Conservation (phyloP, 306 rosid genomes). For the Vicia sativa region DNA sequence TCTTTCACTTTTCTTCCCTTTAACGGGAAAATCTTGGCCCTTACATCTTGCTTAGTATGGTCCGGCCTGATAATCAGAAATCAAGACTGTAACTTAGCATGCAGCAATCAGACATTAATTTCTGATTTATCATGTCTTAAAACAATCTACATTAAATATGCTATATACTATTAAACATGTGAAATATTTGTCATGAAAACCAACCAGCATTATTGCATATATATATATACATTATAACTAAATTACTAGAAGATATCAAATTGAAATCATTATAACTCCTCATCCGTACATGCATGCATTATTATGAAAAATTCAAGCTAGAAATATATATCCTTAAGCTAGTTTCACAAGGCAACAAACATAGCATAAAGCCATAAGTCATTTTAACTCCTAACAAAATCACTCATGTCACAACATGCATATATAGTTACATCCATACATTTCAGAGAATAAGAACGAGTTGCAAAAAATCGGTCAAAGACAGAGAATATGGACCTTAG, state of each 20-base stretch:
- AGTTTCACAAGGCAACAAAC: constrained; percentile 31
- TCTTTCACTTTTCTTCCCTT: constrained; percentile 66
- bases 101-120: constrained; percentile 11
- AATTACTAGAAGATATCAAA: neutral
- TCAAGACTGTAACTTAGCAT: constrained; percentile 34
- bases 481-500: constrained; percentile 57
- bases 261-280: constrained; percentile 17
- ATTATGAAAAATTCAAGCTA: constrained; percentile 20
- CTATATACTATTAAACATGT: constrained; percentile 14
- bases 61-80: constrained; percentile 78
- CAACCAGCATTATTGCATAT: constrained; percentile 22
- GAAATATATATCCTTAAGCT: constrained; percentile 4
- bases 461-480: constrained; percentile 22
- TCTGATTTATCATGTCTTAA: constrained; percentile 4
- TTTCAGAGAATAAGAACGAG: constrained; percentile 10
- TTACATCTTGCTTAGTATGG: constrained; percentile 81
- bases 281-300: constrained; percentile 18
- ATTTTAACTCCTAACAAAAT: neutral
- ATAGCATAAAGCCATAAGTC: constrained; percentile 22
- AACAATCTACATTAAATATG: constrained; percentile 12
- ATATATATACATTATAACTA: constrained; percentile 1
- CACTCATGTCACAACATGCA: constrained; percentile 14
- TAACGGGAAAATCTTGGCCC: constrained; percentile 81
- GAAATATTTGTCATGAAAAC: constrained; percentile 20
- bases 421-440: constrained; percentile 28